Evolutionary conservation across 352 stramenopile genomes (phyloP), one percentile per base, ranked within the genome.

Genomic region (Elongisporangium anandrum): DNA sequence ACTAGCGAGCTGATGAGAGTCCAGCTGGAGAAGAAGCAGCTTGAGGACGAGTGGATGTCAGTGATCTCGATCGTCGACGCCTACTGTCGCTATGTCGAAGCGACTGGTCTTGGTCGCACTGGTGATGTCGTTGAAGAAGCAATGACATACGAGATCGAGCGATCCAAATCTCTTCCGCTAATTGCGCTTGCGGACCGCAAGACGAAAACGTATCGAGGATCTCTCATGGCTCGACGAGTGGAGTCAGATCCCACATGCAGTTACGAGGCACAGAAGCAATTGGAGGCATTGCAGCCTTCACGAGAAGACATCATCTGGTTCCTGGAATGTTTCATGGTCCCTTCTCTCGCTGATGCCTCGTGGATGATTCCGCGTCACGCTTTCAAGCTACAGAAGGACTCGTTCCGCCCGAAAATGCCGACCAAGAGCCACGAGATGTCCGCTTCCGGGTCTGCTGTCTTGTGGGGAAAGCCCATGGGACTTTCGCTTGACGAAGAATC

Each of bases 401-500:
- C 20, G 10, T 22, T 53, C 17, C 20, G 49, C 13, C 49, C 49
- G 17, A 52, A 20, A 26, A 17, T 23, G 47, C 58, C 13, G 38
- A 52, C 15, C n/a, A 57, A 16, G 51, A 1, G 21, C 23, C 58
- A 41, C 24, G 59, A 55, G 15, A 61, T 55, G n/a, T 48, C 58
- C 20, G 59, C 64, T 5, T 77, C 79, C n/a, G 82, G 82, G 3
- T 56, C 85, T n/a, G 73, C 75, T 2, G 65, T 92, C 12, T 39
- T 72, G 16, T 92, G 82, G 82, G 82, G 82, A 0, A 78, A 74
- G n/a, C 67, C 66, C 0, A 69, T 72, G 13, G 82, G 82, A 0
- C 54, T 92, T n/a, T 88, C 82, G 0, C 60, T 92, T 12, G 82
- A 90, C 23, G 80, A 90, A 48, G 74, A 86, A 56, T 63, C 72